Conservation (phyloP, 257 asterid species). For the Nicotiana obtusifolia region DNA sequence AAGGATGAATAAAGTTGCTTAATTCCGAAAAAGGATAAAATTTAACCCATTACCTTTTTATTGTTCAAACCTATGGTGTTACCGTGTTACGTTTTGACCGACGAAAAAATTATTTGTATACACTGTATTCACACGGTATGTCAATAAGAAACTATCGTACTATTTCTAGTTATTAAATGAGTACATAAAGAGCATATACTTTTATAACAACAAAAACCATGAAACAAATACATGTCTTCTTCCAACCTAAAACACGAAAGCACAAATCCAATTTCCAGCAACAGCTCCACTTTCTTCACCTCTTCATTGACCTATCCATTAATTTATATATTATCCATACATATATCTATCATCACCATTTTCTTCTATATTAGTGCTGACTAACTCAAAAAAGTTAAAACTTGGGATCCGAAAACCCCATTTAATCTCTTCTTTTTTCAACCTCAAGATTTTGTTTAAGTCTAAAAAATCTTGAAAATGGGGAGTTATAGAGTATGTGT, state of each 20-base stretch:
- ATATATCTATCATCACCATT: not conserved
- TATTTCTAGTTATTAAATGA: not conserved
- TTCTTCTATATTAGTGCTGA: not conserved
- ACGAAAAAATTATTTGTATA: not conserved
- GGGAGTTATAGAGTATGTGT: slow-evolving; percentile 51
- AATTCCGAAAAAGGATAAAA: too few relatives aligned
- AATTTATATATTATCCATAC: too few relatives aligned
- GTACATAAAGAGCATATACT: not conserved
- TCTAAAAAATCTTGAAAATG: slow-evolving; percentile 20
- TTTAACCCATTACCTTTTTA: too few relatives aligned
- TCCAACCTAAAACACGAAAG: not conserved
- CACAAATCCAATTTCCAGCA: not conserved
- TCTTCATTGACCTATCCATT: not conserved
- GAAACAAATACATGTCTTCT: not conserved
- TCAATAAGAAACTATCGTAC: not conserved
- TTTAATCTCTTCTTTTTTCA: not conserved
- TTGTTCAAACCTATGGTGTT: too few relatives aligned
- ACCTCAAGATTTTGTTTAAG: not conserved
- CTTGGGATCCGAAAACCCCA: not conserved
- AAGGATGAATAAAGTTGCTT: too few relatives aligned
- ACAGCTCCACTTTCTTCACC: not conserved
- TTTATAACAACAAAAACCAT: not conserved
- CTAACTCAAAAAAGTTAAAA: not conserved
- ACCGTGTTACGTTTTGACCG: not conserved
- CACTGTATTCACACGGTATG: not conserved